These are phyloP conservation scores for Smittium mucronatum DNA, from an alignment of 371 early-diverging fungal genomes.

Conservation along the genomic window DNA sequence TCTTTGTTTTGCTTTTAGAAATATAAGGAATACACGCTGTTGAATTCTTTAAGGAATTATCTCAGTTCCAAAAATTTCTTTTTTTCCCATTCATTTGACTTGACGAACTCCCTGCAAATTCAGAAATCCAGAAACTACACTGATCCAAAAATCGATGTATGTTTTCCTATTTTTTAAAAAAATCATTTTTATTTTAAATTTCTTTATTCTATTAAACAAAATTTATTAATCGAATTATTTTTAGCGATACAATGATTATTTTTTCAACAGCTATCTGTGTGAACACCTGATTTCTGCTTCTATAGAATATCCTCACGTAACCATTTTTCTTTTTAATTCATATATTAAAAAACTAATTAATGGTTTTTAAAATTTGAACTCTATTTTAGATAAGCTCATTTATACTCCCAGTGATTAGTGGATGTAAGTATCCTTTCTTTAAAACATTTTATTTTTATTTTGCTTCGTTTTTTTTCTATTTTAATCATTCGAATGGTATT, in stretches of 20 bases:
- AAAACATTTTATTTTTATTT: background rate
- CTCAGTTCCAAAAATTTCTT: slow-evolving; percentile 60
- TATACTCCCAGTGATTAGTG: slow-evolving; percentile 81
- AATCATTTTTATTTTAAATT: background rate
- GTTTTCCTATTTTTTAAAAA: background rate
- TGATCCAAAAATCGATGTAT: background rate
- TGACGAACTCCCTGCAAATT: slow-evolving; percentile 73
- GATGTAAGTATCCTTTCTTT: slow-evolving; percentile 25
- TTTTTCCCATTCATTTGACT: slow-evolving; percentile 72
- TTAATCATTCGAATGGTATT: background rate
- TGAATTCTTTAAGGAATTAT: slow-evolving; percentile 38
- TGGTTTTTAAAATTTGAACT: background rate
- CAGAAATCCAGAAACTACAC: slow-evolving; percentile 35
- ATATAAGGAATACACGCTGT: slow-evolving; percentile 48
- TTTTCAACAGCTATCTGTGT: slow-evolving; percentile 70
- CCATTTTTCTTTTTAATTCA: background rate
- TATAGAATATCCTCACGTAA: background rate
- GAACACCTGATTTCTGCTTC: slow-evolving; percentile 46
- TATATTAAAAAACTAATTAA: background rate
- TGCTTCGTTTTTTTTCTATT: background rate
- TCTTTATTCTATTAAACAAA: background rate
- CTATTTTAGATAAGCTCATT: slow-evolving; percentile 27
- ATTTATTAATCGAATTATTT: background rate
- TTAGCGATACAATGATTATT: slow-evolving; percentile 72
- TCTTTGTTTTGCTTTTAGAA: slow-evolving; percentile 33